Evolutionary conservation across 1,139 yeast species (phyloP), one percentile per base, ranked within the genome.

Genomic region (Sugiyamaella pinicola): DNA sequence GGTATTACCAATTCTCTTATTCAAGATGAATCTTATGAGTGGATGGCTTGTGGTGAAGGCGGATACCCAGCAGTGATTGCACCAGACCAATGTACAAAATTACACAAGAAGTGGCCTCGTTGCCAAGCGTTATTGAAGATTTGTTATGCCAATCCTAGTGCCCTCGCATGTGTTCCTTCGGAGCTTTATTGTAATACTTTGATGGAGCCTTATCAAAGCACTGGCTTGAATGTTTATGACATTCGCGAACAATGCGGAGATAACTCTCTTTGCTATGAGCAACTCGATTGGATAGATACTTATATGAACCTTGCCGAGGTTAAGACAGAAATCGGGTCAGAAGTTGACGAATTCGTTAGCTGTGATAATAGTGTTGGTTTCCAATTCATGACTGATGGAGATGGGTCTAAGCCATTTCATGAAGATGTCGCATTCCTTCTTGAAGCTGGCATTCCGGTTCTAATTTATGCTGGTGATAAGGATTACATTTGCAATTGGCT

Each of bases 31-130:
- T 84, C 84, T 71, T 93, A 89, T 73, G 87, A 87, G 74, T 96
- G 95, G 70, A 93, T 93, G 99, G 98, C 97, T 10, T 93, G 99
- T 73, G 96, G 97, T 61, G 76, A 82, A 65, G 96, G 96, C 67
- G 98, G 96, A 47, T 87, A 84, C 61, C 85, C 87, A 35, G 77
- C 96, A 10, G 95, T 90, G 7, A 76, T 93, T 64, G 75, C 80
- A 34, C 88, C 85, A 49, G 91, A 85, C 58, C 85, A 87, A 69
- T 93, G 99, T 75, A 80, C 83, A 53, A 74, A 78, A 49, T 88
- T 93, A 96, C 74, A 79, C 54, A 80, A 77, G 55, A 74, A 85
- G 40, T 76, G 86, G 66, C 95, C 91, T 60, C 83, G 96, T 70
- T 93, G 99, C 76, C 74, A 84, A 64, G 75, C 83, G 12, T 79